Percentiles rank a stretch among this genome's conserved stretches.
These are phyloP conservation scores for Kodamaea anthophila DNA, from an alignment of 1,139 yeast genomes.

Conservation along the genomic window DNA sequence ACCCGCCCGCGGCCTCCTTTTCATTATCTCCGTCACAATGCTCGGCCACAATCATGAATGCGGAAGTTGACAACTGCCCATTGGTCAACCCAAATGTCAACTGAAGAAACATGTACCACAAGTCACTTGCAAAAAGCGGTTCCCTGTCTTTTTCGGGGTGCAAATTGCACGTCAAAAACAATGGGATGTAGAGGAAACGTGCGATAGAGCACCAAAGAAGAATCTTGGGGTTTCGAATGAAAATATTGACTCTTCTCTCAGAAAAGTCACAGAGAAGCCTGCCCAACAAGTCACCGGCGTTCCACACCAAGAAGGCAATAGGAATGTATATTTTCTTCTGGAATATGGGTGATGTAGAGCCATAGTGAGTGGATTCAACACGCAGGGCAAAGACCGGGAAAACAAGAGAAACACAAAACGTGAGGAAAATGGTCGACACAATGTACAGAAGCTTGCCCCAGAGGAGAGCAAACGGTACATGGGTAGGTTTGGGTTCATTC, in stretches of 20 bases:
- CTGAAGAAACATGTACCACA: conserved; percentile 63
- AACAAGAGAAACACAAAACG: conserved; percentile 69
- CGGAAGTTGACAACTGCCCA: conserved; percentile 77
- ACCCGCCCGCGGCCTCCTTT: conserved; percentile 91
- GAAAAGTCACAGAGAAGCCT: conserved; percentile 55
- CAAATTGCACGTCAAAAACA: conserved; percentile 65
- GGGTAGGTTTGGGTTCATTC: conserved; percentile 5
- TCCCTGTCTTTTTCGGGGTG: conserved; percentile 33
- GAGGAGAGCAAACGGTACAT: conserved; percentile 45
- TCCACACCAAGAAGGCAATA: conserved; percentile 77
- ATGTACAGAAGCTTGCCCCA: conserved; percentile 57
- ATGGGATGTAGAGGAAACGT: conserved; percentile 53
- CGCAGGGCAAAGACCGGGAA: conserved; percentile 89
- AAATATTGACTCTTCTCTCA: conserved; percentile 31
- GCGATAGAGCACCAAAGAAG: conserved; percentile 47
- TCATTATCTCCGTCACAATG: conserved; percentile 51
- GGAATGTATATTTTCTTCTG: conserved; percentile 61
- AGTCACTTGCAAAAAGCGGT: conserved; percentile 48
- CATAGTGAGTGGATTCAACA: conserved; percentile 45
- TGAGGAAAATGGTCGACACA: conserved; percentile 64
- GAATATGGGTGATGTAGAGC: conserved; percentile 27
- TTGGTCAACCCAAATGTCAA: conserved; percentile 77
- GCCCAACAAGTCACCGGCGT: conserved; percentile 79
- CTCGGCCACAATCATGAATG: conserved; percentile 74
- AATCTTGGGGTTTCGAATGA: conserved; percentile 33